A percentile compares a stretch with the other conserved stretches of the same genome.
phyloP scores from a whole-genome alignment of 371 early-diverging fungal species.

The Basidiobolus meristosporus region DNA sequence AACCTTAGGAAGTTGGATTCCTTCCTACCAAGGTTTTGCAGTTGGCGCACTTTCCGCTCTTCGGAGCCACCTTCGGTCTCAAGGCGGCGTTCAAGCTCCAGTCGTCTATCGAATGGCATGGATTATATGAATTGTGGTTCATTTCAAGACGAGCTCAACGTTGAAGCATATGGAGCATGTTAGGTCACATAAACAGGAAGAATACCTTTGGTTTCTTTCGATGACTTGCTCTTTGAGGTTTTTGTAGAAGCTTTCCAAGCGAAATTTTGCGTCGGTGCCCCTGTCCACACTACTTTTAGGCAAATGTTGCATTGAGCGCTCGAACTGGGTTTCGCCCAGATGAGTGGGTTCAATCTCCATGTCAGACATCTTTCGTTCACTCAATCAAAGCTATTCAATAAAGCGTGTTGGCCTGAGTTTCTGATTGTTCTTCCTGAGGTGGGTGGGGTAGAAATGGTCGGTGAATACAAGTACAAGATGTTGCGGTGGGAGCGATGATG shows the following conservation, averaged over 20 bases:
- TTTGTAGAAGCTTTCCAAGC: constrained; percentile 79
- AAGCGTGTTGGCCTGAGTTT: no score
- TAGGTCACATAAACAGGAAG: no score
- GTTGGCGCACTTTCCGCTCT: constrained; percentile 70
- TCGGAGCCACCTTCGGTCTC: constrained; percentile 57
- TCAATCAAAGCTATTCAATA: no score
- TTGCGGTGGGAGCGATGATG: no score
- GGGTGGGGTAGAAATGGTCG: no score
- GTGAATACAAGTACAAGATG: no score
- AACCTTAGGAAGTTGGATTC: constrained; percentile 88
- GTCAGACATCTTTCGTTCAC: no score
- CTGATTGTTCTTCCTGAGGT: no score
- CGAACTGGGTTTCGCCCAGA: constrained; percentile 6
- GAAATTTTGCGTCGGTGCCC: constrained; percentile 68
- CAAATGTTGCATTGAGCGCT: constrained; percentile 38
- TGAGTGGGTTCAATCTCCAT: no score
- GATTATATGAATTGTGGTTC: background rate
- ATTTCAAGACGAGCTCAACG: background rate
- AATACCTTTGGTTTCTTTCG: constrained; percentile 66
- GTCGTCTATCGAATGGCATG: constrained; percentile 21
- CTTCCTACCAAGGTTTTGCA: constrained; percentile 59
- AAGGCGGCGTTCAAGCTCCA: constrained; percentile 60
- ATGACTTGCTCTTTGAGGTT: constrained; percentile 65
- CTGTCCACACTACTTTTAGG: constrained; percentile 63
- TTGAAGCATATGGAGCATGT: background rate